These are phyloP conservation scores for Schoenoplectus tabernaemontani DNA, from an alignment of 202 grass and related monocot genomes.

Conservation along the genomic window DNA sequence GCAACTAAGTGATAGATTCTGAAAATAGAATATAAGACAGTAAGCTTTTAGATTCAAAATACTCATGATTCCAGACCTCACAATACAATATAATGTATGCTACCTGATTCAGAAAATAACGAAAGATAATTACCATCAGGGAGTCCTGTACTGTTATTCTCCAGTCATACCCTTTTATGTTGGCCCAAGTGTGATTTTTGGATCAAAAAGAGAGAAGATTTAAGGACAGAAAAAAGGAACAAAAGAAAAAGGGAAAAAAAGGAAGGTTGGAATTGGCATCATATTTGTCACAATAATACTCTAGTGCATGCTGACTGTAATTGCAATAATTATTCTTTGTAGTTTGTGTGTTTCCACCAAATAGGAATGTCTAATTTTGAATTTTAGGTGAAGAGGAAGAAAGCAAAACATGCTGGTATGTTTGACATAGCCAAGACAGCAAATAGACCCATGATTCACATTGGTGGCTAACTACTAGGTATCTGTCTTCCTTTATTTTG, in stretches of 20 bases:
- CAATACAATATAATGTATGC: not conserved
- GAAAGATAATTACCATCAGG: not conserved
- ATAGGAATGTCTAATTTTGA: not conserved
- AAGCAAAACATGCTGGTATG: conserved; percentile 93
- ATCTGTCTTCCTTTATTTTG: not conserved
- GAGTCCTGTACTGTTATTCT: not conserved
- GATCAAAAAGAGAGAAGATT: not conserved
- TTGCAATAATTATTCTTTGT: not conserved
- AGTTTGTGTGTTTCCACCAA: not conserved
- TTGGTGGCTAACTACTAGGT: conserved; percentile 55
- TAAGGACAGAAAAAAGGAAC: not conserved
- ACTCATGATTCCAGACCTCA: not conserved
- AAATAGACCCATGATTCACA: conserved; percentile 97
- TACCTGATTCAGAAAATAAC: not conserved
- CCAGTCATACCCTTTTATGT: not conserved
- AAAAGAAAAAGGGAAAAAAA: not conserved
- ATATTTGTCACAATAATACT: not conserved
- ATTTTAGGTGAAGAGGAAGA: conserved; percentile 85
- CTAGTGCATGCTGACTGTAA: not conserved
- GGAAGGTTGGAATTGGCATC: not conserved
- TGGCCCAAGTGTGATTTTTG: not conserved
- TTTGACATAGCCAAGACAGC: conserved; percentile 87
- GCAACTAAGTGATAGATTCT: not conserved
- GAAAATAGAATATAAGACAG: not conserved
- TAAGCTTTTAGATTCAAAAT: not conserved